A percentile compares a stretch with the other conserved stretches of the same genome.
These are phyloP conservation scores for Saturnispora halmiae DNA, from an alignment of 805 yeast genomes.

Conservation along the genomic window DNA sequence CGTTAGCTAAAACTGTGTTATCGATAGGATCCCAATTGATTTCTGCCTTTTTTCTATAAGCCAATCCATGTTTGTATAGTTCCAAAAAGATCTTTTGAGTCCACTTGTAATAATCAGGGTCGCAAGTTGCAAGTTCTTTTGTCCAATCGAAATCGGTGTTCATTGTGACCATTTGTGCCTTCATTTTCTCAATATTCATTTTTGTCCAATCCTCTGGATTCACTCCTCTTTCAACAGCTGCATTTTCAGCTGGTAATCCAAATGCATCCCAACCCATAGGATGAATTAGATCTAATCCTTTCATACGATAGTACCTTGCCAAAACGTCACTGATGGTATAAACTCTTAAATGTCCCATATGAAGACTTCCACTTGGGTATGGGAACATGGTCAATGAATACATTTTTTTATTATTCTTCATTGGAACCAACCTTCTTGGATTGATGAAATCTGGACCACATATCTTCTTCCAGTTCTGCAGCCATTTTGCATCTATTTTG, in stretches of 20 bases:
- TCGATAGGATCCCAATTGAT: conserved; percentile 99
- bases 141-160: conserved; percentile 91
- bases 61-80: conserved; percentile 66
- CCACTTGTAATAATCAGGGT: conserved; percentile 83
- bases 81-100: conserved; percentile 80
- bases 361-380: conserved; percentile 88
- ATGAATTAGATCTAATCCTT: conserved; percentile 73
- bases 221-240: conserved; percentile 79
- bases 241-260: conserved; percentile 97
- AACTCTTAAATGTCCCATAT: conserved; percentile 90
- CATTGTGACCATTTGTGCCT: conserved; percentile 68
- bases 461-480: conserved; percentile 34
- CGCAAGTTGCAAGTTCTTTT: conserved; percentile 76
- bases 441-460: conserved; percentile 22
- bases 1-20: conserved; percentile 89
- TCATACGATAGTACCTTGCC: conserved; percentile 66
- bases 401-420: conserved; percentile 24
- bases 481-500: conserved; percentile 47
- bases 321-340: conserved; percentile 84
- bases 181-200: conserved; percentile 76
- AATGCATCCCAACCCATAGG: conserved; percentile 99
- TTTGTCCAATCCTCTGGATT: conserved; percentile 81
- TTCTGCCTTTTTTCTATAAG: conserved; percentile 77
- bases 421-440: conserved; percentile 21
- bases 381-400: conserved; percentile 88